Conservation (phyloP, 495 filamentous ascomycete genomes). For the Neohortaea acidophila region DNA sequence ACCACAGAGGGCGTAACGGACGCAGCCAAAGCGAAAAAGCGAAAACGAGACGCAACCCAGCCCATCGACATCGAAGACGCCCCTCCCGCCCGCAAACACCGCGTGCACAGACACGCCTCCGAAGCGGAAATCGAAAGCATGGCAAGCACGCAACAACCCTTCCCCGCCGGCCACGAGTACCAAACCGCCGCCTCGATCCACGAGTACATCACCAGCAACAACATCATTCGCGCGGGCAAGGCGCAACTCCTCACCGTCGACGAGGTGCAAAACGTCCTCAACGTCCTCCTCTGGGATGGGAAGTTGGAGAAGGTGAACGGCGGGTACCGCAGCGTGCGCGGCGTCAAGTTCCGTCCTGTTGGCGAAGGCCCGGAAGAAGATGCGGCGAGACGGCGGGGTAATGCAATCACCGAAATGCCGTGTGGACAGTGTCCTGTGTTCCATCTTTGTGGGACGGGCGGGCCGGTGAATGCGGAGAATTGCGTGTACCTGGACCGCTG, state of each 20-base stretch:
- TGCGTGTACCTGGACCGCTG: conserved; percentile 85
- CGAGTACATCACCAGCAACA: conserved; percentile 46
- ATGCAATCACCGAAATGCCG: conserved; percentile 72
- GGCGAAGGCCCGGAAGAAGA: conserved; percentile 33
- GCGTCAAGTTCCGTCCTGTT: conserved; percentile 22
- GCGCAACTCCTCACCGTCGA: conserved; percentile 49
- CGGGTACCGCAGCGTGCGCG: conserved; percentile 22
- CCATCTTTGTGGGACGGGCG: conserved; percentile 72
- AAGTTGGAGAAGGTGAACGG: conserved; percentile 40
- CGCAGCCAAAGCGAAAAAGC: conserved; percentile 4
- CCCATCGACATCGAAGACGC: conserved; percentile 11
- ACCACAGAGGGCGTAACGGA: not conserved
- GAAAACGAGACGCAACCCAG: conserved; percentile 11
- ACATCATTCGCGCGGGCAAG: conserved; percentile 33
- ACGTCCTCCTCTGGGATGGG: conserved; percentile 75
- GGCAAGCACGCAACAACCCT: conserved; percentile 35
- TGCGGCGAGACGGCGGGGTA: conserved; percentile 27
- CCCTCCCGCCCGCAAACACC: not conserved
- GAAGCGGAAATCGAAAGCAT: conserved; percentile 23
- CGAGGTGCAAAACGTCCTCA: conserved; percentile 65
- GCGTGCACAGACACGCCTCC: conserved; percentile 19
- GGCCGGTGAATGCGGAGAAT: conserved; percentile 71
- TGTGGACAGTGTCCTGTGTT: conserved; percentile 94
- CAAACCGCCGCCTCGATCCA: conserved; percentile 63
- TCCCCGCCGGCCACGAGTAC: conserved; percentile 53